A percentile compares a stretch with the other conserved stretches of the same genome.
These are phyloP conservation scores for Hyphodiscus hymeniophilus DNA, from an alignment of 495 filamentous ascomycete genomes.

Conservation along the genomic window DNA sequence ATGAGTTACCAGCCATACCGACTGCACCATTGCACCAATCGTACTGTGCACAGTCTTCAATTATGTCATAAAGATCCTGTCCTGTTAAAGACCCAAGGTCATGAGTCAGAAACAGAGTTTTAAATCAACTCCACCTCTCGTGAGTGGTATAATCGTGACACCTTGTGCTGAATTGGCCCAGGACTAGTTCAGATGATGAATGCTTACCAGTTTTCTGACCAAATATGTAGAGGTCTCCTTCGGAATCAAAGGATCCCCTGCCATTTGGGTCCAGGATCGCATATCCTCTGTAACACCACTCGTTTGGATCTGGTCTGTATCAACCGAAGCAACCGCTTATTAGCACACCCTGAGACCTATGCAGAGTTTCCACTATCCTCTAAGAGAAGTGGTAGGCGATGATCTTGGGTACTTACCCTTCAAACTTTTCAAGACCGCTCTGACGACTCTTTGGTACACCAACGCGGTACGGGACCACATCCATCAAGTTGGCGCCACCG, in stretches of 20 bases:
- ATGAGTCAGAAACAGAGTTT: too few species aligned
- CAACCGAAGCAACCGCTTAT: too few species aligned
- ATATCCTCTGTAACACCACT: constrained; percentile 31
- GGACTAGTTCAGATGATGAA: too few species aligned
- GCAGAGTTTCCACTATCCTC: neutral
- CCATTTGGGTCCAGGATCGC: constrained; percentile 33
- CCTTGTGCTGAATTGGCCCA: too few species aligned
- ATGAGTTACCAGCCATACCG: neutral
- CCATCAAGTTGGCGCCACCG: constrained; percentile 5
- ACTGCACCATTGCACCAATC: neutral
- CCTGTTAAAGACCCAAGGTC: too few species aligned
- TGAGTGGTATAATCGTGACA: too few species aligned
- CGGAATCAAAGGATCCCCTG: constrained; percentile 28
- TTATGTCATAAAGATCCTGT: neutral
- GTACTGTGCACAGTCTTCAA: neutral
- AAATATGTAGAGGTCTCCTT: too few species aligned
- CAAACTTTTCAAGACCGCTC: neutral
- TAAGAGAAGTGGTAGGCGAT: neutral
- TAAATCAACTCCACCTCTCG: too few species aligned
- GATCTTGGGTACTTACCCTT: neutral
- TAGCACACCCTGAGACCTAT: too few species aligned
- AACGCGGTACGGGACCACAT: neutral
- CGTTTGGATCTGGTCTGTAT: constrained; percentile 29
- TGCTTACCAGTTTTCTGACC: too few species aligned
- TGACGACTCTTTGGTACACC: neutral